Conservation (phyloP, 108 stramenopile species). For the Cyclotella cryptica region DNA sequence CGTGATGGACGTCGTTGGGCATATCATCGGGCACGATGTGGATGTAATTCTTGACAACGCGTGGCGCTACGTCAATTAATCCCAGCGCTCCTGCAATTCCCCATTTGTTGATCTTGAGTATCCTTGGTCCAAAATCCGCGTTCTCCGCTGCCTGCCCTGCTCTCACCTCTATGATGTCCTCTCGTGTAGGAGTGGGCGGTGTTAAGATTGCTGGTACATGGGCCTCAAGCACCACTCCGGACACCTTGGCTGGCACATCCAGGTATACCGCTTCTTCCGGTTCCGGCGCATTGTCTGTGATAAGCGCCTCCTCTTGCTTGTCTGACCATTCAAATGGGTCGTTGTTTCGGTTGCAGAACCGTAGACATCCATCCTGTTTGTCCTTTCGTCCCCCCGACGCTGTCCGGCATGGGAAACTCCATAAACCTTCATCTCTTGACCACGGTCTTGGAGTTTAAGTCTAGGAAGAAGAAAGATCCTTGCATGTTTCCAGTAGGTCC, state of each 20-base stretch:
- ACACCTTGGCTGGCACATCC: neutral
- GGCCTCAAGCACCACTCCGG: conserved; percentile 8
- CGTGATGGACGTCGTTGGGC: no score
- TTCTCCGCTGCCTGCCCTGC: neutral
- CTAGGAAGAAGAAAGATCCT: conserved; percentile 50
- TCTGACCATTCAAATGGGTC: neutral
- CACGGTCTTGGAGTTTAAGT: conserved; percentile 22
- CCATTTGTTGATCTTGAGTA: no score
- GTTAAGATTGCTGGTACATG: neutral
- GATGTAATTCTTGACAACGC: no score
- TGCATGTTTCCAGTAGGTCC: conserved; percentile 5
- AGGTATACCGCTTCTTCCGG: neutral
- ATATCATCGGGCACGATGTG: no score
- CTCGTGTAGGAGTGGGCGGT: neutral
- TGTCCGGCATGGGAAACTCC: conserved; percentile 24
- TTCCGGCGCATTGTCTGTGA: neutral
- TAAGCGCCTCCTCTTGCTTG: neutral
- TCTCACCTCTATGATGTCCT: neutral
- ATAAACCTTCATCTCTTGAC: conserved; percentile 38
- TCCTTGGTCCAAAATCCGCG: neutral
- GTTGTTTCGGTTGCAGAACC: neutral
- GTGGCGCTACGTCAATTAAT: no score
- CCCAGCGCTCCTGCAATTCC: no score
- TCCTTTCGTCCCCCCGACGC: conserved; percentile 31
- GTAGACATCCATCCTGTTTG: neutral